Evolutionary conservation across 2,329 filamentous ascomycete genomes (phyloP).

Genomic region (Alternaria postmessia): DNA sequence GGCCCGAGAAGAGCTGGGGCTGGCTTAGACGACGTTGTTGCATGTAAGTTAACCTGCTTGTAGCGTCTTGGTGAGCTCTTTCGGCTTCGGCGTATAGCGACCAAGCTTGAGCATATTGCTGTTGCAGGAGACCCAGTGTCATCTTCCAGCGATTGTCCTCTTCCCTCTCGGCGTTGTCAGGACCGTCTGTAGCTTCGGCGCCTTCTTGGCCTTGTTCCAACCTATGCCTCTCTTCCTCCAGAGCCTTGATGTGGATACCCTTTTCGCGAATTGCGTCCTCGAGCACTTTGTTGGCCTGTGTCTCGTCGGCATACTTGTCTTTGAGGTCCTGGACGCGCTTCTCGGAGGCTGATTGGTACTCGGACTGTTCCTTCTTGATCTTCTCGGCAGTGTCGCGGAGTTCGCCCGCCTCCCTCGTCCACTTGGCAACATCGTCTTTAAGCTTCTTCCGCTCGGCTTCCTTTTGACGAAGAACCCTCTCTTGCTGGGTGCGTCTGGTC

Average conservation of each 20-base stretch:
- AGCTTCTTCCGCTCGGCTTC: slow-evolving; percentile 73
- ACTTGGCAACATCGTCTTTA: slow-evolving; percentile 73
- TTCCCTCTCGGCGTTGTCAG: slow-evolving; percentile 53
- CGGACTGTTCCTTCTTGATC: slow-evolving; percentile 50
- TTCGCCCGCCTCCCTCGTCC: slow-evolving; percentile 69
- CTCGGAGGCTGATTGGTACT: slow-evolving; percentile 48
- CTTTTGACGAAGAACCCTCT: slow-evolving; percentile 74
- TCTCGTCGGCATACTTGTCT: slow-evolving; percentile 53
- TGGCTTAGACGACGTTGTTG: slow-evolving; percentile 51
- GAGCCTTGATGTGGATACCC: slow-evolving; percentile 73
- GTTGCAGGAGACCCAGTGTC: slow-evolving; percentile 63
- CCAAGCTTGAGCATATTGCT: slow-evolving; percentile 53
- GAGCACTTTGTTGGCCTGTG: slow-evolving; percentile 64
- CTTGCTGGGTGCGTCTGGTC: slow-evolving; percentile 79
- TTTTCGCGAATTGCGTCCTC: slow-evolving; percentile 79
- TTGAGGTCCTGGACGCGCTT: slow-evolving; percentile 53
- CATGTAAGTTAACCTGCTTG: slow-evolving; percentile 53
- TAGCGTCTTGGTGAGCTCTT: slow-evolving; percentile 49
- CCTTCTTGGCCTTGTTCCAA: slow-evolving; percentile 54
- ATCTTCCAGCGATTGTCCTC: slow-evolving; percentile 66
- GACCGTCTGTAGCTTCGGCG: slow-evolving; percentile 48
- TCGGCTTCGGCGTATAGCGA: slow-evolving; percentile 47
- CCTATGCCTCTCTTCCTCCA: slow-evolving; percentile 74
- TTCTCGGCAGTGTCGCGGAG: slow-evolving; percentile 63
- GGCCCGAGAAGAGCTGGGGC: slow-evolving; percentile 49